Evolutionary conservation across 83 land plant genomes (phyloP).

Genomic region (Thuja plicata): DNA sequence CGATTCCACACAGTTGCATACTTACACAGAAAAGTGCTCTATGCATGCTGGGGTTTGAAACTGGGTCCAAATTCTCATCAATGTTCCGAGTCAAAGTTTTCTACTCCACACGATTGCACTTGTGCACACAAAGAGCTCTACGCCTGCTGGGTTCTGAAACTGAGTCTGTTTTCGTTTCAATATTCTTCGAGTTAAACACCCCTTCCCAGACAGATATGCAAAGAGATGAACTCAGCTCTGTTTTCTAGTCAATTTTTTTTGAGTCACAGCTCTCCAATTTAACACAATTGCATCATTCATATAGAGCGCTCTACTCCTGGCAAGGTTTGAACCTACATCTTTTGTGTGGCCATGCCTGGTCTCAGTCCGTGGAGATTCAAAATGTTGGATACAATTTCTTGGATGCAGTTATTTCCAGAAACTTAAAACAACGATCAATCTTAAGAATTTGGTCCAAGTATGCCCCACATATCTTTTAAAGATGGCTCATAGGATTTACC

Average conservation of each 20-base stretch:
- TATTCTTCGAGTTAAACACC: too few relatives aligned
- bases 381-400: too few relatives aligned
- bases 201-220: neutral
- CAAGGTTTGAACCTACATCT: too few relatives aligned
- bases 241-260: too few relatives aligned
- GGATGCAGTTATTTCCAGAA: too few relatives aligned
- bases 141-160: neutral
- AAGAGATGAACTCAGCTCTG: neutral
- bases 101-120: neutral
- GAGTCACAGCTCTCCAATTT: too few relatives aligned
- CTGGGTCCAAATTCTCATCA: neutral
- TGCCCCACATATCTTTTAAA: too few relatives aligned
- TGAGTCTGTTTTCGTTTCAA: too few relatives aligned
- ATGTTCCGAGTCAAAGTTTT: neutral
- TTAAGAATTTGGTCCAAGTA: neutral
- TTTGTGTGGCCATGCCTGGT: too few relatives aligned
- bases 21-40: neutral
- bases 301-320: too few relatives aligned
- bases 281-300: too few relatives aligned
- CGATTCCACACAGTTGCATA: neutral
- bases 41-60: neutral
- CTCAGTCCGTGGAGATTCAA: too few relatives aligned
- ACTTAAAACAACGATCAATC: neutral
- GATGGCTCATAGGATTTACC: neutral
- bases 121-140: neutral